These are phyloP conservation scores for Russula sp. DNA, from an alignment of 768 basidiomycete genomes.

Conservation along the genomic window DNA sequence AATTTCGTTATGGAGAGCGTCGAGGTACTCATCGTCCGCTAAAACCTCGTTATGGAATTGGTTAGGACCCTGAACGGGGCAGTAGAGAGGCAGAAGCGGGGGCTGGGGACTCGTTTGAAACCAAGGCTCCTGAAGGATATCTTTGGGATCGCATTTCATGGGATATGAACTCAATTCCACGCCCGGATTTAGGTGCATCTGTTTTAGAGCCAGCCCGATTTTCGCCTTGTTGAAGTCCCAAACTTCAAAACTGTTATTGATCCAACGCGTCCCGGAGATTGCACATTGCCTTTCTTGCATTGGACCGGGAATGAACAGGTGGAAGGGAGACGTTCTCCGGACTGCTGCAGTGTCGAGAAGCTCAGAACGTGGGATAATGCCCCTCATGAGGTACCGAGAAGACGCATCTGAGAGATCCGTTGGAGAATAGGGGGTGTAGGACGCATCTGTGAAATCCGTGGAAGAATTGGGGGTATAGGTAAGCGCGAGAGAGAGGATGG, in stretches of 20 bases:
- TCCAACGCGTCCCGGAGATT: background rate
- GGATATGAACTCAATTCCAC: no score
- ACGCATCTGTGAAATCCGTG: no score
- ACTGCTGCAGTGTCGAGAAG: background rate
- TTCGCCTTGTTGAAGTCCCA: background rate
- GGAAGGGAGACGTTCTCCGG: background rate
- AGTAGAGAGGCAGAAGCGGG: no score
- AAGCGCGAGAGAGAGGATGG: background rate
- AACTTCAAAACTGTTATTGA: background rate
- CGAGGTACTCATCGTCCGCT: constrained; percentile 4
- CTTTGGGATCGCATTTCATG: no score
- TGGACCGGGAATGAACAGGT: background rate
- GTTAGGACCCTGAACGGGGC: background rate
- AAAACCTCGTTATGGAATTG: background rate
- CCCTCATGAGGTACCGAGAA: background rate
- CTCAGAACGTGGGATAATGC: background rate
- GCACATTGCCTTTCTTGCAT: background rate
- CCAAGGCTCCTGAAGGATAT: no score
- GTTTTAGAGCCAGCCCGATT: background rate
- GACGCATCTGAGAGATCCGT: no score
- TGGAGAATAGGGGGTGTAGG: background rate
- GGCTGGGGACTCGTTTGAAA: no score
- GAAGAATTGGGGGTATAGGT: background rate
- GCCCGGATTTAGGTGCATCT: no score
- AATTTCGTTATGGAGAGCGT: no score